Conservation (phyloP, 2,329 filamentous ascomycete genomes). For the Xylaria sp. region DNA sequence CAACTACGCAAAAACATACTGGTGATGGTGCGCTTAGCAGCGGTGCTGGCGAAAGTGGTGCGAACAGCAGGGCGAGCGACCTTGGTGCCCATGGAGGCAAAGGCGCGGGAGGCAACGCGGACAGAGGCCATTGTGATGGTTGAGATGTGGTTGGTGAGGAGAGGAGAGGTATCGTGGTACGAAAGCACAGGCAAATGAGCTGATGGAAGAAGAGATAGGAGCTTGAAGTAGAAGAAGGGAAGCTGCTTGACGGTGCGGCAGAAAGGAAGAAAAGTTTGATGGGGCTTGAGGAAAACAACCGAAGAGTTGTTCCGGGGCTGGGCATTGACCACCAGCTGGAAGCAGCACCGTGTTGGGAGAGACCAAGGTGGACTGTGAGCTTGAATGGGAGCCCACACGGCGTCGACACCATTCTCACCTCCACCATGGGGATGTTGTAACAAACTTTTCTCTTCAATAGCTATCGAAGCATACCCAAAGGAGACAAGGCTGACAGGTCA, state of each 20-base stretch:
- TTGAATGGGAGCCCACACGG: conserved; percentile 29
- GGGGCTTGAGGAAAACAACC: conserved; percentile 40
- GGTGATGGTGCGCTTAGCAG: conserved; percentile 76
- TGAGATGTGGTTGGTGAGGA: conserved; percentile 44
- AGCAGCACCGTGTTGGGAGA: conserved; percentile 21
- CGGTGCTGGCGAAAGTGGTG: conserved; percentile 63
- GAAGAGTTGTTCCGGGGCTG: conserved; percentile 34
- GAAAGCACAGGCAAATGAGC: conserved; percentile 38
- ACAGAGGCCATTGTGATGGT: conserved; percentile 78
- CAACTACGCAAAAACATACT: conserved; percentile 57
- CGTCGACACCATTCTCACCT: conserved; percentile 14
- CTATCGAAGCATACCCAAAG: conserved; percentile 39
- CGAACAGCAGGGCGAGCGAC: conserved; percentile 78
- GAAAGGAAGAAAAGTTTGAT: conserved; percentile 40
- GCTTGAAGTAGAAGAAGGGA: conserved; percentile 38
- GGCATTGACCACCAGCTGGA: conserved; percentile 28
- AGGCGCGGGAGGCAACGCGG: conserved; percentile 79
- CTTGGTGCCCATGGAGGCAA: conserved; percentile 77
- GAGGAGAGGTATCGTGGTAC: conserved; percentile 49
- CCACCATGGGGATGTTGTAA: conserved; percentile 13
- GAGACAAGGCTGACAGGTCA: conserved; percentile 42
- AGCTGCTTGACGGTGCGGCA: conserved; percentile 39
- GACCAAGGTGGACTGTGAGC: conserved; percentile 19
- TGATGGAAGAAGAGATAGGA: conserved; percentile 34
- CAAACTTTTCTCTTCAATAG: conserved; percentile 34